These are phyloP conservation scores for Marchantia paleacea DNA, from an alignment of 225 moss, liverwort and hornwort species.

Conservation along the genomic window DNA sequence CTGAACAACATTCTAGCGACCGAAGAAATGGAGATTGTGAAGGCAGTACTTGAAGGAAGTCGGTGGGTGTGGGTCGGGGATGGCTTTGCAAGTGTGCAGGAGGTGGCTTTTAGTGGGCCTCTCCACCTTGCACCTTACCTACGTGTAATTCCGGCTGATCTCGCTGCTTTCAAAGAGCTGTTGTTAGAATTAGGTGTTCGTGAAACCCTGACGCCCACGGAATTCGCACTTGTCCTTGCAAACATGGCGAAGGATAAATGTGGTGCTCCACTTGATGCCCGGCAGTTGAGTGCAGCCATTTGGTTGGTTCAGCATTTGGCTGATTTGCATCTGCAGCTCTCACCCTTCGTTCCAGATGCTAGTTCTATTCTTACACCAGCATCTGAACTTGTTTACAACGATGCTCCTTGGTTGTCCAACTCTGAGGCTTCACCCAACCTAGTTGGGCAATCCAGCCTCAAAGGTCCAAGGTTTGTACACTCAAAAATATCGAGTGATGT, in stretches of 20 bases:
- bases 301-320: slow-evolving; percentile 90
- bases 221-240: slow-evolving; percentile 67
- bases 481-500: slow-evolving; percentile 84
- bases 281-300: slow-evolving; percentile 80
- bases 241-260: slow-evolving; percentile 74
- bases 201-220: slow-evolving; percentile 74
- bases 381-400: slow-evolving; percentile 76
- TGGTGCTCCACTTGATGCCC: slow-evolving; percentile 60
- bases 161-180: slow-evolving; percentile 79
- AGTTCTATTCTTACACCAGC: slow-evolving; percentile 64
- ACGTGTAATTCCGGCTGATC: slow-evolving; percentile 79
- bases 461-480: slow-evolving; percentile 72
- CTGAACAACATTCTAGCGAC: slow-evolving; percentile 69
- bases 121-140: slow-evolving; percentile 77
- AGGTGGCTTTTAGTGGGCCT: slow-evolving; percentile 91
- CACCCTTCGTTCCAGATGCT: slow-evolving; percentile 76
- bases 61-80: slow-evolving; percentile 96
- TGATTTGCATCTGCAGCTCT: slow-evolving; percentile 76
- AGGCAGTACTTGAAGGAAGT: slow-evolving; percentile 80
- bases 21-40: slow-evolving; percentile 87
- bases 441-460: slow-evolving; percentile 45
- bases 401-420: slow-evolving; percentile 77
- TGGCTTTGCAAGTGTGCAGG: slow-evolving; percentile 85
- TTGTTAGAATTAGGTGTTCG: slow-evolving; percentile 73
- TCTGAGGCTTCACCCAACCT: slow-evolving; percentile 38